These are phyloP conservation scores for Teratosphaeria zuluensis DNA, from an alignment of 2,329 filamentous ascomycete genomes.

Conservation along the genomic window DNA sequence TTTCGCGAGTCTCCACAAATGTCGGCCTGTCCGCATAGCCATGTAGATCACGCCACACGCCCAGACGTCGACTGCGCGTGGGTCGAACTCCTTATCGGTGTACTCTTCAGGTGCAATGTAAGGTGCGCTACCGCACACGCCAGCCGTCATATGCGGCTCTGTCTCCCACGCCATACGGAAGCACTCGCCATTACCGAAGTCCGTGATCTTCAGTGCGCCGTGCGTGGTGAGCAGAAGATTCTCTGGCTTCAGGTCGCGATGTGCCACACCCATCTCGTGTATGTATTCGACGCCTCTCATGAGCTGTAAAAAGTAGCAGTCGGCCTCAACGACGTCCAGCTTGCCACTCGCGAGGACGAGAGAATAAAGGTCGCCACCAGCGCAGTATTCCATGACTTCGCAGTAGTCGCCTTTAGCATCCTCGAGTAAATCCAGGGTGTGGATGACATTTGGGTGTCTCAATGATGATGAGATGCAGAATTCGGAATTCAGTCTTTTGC, in stretches of 20 bases:
- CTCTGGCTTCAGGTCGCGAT: constrained; percentile 93
- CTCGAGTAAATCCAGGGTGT: constrained; percentile 88
- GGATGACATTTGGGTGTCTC: constrained; percentile 94
- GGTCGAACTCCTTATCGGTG: constrained; percentile 88
- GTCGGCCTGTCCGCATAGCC: constrained; percentile 94
- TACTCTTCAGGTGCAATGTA: constrained; percentile 98
- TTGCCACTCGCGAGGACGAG: constrained; percentile 84
- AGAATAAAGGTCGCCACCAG: constrained; percentile 90
- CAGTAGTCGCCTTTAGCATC: constrained; percentile 97
- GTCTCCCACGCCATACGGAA: constrained; percentile 99
- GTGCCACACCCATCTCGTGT: constrained; percentile 98
- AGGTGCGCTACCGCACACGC: constrained; percentile 88
- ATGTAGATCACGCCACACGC: constrained; percentile 98
- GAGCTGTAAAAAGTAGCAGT: constrained; percentile 98
- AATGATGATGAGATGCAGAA: constrained; percentile 98
- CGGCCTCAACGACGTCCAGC: constrained; percentile 82
- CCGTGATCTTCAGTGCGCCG: constrained; percentile 90
- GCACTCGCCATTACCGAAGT: constrained; percentile 97
- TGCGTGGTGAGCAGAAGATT: constrained; percentile 89
- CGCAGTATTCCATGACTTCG: constrained; percentile 99
- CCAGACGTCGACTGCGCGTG: constrained; percentile 96
- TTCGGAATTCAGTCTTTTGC: constrained; percentile 91
- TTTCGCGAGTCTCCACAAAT: constrained; percentile 93
- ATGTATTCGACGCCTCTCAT: constrained; percentile 99
- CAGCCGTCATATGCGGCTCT: constrained; percentile 95